A percentile compares a stretch with the other conserved stretches of the same genome.
These are phyloP conservation scores for Fusarium piperis DNA, from an alignment of 2,329 filamentous ascomycete genomes.

Conservation along the genomic window DNA sequence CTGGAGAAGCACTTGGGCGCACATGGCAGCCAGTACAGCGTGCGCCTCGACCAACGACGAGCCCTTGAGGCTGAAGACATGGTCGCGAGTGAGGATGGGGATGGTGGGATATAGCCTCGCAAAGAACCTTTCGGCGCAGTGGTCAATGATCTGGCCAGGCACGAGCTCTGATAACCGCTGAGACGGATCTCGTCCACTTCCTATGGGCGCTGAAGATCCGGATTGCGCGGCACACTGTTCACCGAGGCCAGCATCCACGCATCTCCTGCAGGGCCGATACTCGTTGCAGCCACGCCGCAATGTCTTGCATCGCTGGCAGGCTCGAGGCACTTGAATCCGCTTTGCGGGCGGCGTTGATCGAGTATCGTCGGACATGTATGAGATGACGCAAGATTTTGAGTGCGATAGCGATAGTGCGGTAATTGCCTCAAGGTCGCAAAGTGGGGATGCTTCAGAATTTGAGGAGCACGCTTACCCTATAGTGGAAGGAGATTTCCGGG, in stretches of 20 bases:
- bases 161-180: conserved; percentile 48
- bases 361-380: conserved; percentile 10
- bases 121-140: conserved; percentile 54
- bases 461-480: background rate
- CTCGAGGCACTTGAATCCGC: conserved; percentile 54
- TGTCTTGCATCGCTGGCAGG: conserved; percentile 55
- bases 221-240: conserved; percentile 49
- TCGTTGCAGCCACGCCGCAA: conserved; percentile 57
- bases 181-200: conserved; percentile 4
- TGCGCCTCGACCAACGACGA: conserved; percentile 46
- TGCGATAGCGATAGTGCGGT: background rate
- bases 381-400: background rate
- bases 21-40: conserved; percentile 51
- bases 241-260: conserved; percentile 52
- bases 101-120: conserved; percentile 53
- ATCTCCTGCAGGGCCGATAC: conserved; percentile 55
- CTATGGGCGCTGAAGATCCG: conserved; percentile 2
- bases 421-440: background rate
- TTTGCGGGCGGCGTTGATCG: conserved; percentile 40
- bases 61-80: conserved; percentile 45
- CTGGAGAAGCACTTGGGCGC: conserved; percentile 54
- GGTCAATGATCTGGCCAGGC: conserved; percentile 47
- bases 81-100: conserved; percentile 53
- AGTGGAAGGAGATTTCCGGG: background rate
- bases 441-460: background rate